A percentile compares a stretch with the other conserved stretches of the same genome.
Evolutionary conservation across 106 monocot species (phyloP).

Genomic region (Dendrobium officinale): DNA sequence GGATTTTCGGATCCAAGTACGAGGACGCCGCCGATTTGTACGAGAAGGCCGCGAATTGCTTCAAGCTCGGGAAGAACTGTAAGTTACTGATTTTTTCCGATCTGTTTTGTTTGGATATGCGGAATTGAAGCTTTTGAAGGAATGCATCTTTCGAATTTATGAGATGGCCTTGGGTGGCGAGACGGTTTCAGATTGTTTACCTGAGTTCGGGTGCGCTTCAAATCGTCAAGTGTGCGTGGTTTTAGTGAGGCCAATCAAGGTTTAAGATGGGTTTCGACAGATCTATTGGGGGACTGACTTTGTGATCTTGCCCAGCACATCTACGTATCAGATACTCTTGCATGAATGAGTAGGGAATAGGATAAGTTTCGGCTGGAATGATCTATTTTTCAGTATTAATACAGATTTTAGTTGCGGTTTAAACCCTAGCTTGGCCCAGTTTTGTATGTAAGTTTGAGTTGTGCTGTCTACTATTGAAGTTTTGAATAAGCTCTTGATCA

Average conservation of each 20-base stretch:
- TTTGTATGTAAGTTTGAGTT: background rate
- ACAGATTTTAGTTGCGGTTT: background rate
- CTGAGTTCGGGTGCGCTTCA: background rate
- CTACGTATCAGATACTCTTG: background rate
- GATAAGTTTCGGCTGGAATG: background rate
- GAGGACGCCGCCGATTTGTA: conserved; percentile 84
- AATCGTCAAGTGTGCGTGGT: background rate
- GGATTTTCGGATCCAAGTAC: conserved; percentile 67
- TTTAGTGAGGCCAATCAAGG: background rate
- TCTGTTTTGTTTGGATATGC: background rate
- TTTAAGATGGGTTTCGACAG: background rate
- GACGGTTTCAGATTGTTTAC: background rate
- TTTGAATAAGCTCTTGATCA: too few species aligned
- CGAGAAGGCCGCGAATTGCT: conserved; percentile 77
- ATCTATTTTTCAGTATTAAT: background rate
- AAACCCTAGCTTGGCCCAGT: background rate
- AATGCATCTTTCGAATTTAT: background rate
- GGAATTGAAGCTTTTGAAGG: background rate
- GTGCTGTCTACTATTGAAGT: background rate
- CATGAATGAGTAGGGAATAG: background rate
- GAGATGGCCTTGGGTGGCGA: background rate
- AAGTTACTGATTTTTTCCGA: background rate
- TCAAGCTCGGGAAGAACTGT: conserved; percentile 87
- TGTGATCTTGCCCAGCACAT: background rate
- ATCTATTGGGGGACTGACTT: background rate